Percentiles rank a stretch among this genome's conserved stretches.
These are phyloP conservation scores for Phascolomyces articulosus DNA, from an alignment of 371 early-diverging fungal species.

Conservation along the genomic window DNA sequence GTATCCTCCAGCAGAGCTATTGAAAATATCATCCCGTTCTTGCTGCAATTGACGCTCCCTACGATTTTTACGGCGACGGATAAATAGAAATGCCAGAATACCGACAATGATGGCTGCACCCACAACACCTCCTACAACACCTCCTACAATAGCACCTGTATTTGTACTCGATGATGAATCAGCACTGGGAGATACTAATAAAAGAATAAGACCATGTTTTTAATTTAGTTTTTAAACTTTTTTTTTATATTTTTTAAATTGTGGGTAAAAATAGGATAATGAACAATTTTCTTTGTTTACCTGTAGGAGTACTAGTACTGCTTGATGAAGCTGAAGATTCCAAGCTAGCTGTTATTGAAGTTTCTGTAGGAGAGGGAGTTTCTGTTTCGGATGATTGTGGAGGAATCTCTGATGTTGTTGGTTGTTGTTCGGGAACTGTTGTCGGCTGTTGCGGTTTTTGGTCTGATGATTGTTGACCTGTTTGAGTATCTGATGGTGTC, in stretches of 20 bases:
- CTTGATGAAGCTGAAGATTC: background rate
- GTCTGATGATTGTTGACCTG: too few species aligned
- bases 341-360: background rate
- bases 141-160: constrained; percentile 20
- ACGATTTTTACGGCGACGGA: constrained; percentile 2
- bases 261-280: too few species aligned
- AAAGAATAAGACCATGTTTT: too few species aligned
- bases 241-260: too few species aligned
- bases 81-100: constrained; percentile 8
- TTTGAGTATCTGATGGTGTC: background rate
- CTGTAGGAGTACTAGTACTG: background rate
- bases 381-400: background rate
- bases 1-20: constrained; percentile 4
- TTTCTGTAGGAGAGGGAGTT: background rate
- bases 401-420: background rate
- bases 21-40: constrained; percentile 12
- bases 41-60: background rate
- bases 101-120: constrained; percentile 15
- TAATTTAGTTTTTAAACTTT: too few species aligned
- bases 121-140: constrained; percentile 17
- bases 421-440: background rate
- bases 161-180: constrained; percentile 7
- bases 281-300: background rate
- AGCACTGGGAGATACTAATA: background rate
- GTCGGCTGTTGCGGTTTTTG: background rate